Evolutionary conservation across 139 green algal species (phyloP).

Genomic region (Chlorella sp.): DNA sequence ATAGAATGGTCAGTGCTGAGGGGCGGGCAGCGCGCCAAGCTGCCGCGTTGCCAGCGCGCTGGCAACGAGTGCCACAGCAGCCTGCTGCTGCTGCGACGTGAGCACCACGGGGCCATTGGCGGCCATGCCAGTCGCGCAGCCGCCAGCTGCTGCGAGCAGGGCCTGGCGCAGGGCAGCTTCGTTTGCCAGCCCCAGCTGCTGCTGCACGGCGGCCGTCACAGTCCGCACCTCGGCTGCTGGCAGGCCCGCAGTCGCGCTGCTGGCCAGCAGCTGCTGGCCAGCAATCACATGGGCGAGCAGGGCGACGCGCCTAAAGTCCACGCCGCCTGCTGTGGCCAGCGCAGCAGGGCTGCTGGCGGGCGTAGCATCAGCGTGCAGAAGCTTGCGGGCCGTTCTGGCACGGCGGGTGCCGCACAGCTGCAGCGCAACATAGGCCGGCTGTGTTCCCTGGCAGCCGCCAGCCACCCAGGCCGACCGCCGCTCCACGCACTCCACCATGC

Average conservation of each 20-base stretch:
- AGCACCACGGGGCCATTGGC: not conserved
- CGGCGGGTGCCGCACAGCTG: no score
- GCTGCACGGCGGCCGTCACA: not conserved
- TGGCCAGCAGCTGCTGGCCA: not conserved
- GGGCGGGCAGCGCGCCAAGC: no score
- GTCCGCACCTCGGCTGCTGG: not conserved
- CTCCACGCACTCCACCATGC: slow-evolving; percentile 14
- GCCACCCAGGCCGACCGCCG: slow-evolving; percentile 17
- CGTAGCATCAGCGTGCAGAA: slow-evolving; percentile 7
- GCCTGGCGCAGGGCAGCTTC: slow-evolving; percentile 15
- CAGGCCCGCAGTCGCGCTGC: not conserved
- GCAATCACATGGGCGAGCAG: not conserved
- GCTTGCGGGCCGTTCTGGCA: slow-evolving; percentile 1
- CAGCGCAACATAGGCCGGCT: slow-evolving; percentile 7
- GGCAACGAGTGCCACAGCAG: not conserved
- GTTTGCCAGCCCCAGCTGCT: not conserved
- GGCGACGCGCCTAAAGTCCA: no score
- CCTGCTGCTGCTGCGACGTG: not conserved
- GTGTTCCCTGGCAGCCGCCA: not conserved
- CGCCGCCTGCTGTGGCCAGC: not conserved
- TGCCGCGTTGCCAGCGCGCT: not conserved
- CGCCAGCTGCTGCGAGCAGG: not conserved
- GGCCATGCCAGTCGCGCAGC: not conserved
- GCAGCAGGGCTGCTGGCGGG: not conserved
- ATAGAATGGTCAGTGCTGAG: no score